Base-by-base conservation (phyloP, 495 filamentous ascomycete species). In the Recurvomyces mirabilis region DNA sequence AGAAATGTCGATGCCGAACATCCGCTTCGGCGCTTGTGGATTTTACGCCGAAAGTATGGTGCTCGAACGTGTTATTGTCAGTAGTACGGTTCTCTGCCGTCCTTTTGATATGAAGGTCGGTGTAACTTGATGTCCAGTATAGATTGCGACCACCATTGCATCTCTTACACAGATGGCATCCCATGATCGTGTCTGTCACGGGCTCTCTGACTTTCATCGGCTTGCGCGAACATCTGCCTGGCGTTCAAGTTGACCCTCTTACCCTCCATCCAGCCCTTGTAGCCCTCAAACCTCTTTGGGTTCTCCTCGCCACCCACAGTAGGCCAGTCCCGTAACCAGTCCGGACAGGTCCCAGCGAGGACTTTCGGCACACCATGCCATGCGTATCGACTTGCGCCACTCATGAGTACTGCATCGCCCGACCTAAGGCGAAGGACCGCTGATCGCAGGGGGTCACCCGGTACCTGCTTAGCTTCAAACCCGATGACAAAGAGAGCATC, bases 301-400 rank as follows among this genome's bases (percentile, higher is more conserved):
- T 43, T 56, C 7, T 45, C 38, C 11, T 37, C 41, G 15, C 52
- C 45, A 3, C 60, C 62, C 13, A 36, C 25, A 1, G 69, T 77
- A 15, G 88, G 91, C 87, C 88, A 95, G 34, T 80, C 64, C 45
- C 69, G 66, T 40, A 96, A 58, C 65, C 74, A 82, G 1, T 60
- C 63, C 0, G 88, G 89, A 65, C 86, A 94, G 0, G 81, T 94
- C 14, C 66, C 72, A 19, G 74, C 71, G 18, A 93, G 36, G 20
- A 93, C 77, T 54, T 82, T 84, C 4, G 89, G 87, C 11, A 95
- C 88, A 3, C 82, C 86, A 66, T 95, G 88, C 91, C 88, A 95
- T 11, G 88, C 91, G 32, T 47, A 53, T 21, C 54, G 19, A 6
- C 21, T 30, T 19, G 35, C 37, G 5, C 49, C 53, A n/a, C 29